Percentiles rank a stretch among this genome's conserved stretches.
phyloP scores from a whole-genome alignment of 1,284 basidiomycete species.

The Ganoderma multipileum region DNA sequence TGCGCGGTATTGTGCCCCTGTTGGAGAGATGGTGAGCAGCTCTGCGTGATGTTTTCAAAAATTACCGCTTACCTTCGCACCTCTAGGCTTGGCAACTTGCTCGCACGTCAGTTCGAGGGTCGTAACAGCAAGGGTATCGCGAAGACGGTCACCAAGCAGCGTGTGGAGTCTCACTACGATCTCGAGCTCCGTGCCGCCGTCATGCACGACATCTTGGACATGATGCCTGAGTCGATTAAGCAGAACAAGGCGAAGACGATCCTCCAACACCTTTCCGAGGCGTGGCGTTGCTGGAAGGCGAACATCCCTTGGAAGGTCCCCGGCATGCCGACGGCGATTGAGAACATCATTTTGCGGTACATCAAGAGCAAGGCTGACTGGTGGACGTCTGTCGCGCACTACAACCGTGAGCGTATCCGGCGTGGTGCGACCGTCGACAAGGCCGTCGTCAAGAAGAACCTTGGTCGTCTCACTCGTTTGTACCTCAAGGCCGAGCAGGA shows the following conservation, averaged over 20 bases:
- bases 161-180: constrained; percentile 98
- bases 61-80: neutral
- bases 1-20: constrained; percentile 97
- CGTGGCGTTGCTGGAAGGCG: constrained; percentile 99
- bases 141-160: constrained; percentile 98
- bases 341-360: constrained; percentile 98
- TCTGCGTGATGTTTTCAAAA: neutral
- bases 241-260: constrained; percentile 99
- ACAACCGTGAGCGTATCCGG: constrained; percentile 93
- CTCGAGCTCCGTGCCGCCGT: constrained; percentile 97
- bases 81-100: constrained; percentile 88
- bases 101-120: constrained; percentile 98
- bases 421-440: constrained; percentile 99
- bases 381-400: constrained; percentile 97
- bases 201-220: constrained; percentile 99
- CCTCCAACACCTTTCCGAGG: constrained; percentile 95
- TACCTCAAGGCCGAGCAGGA: constrained; percentile 99
- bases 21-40: constrained; percentile 85
- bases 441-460: constrained; percentile 96
- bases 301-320: constrained; percentile 99
- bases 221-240: constrained; percentile 99
- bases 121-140: constrained; percentile 96
- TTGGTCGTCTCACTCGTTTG: constrained; percentile 88
- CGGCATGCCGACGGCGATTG: constrained; percentile 97
- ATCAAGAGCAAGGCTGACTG: constrained; percentile 99